Evolutionary conservation across 306 rosid species (phyloP), one percentile per base, ranked within the genome.

Genomic region (Lathyrus sativus): DNA sequence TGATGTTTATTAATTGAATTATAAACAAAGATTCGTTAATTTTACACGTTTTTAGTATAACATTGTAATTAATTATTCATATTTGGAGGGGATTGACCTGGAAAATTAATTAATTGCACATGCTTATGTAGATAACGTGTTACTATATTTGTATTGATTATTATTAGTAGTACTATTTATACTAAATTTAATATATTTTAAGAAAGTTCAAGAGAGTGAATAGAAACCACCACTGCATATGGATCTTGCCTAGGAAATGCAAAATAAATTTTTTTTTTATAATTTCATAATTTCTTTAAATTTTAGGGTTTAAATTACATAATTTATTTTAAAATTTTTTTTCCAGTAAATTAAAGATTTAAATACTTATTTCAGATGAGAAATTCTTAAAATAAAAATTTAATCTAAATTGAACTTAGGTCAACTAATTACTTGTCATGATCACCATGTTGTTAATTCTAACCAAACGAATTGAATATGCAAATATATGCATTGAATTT

Each of bases 101-200:
- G 43, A 69, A 45, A 57, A 71, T 71, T 66, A 60, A 49, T 37
- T 61, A 60, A 49, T 37, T 55, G 68, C 58, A 63, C 74, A 63
- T 80, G 81, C 77, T 66, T 17, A 33, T 24, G 71, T 33, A 56
- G 70, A 65, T 79, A 70, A 46, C 44, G 37, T 64, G 54, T 51
- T 54, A 9, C 22, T 19, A 0, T 39, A 70, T 65, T 74, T 33
- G 19, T 51, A 64, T 64, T 72, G 7, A 37, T 33, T 14, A 50
- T 53, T 67, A 9, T 2, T 11, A 41, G 13, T 41, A 41, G 4
- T 41, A 35, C 15, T 60, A 26, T 37, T 53, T 44, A 24, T 68
- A 51, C 17, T 3, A 17, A 4, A 53, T 33, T 68, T 2, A 55
- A 39, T 71, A 39, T 71, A 57, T 57, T 29, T 3, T n/a, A 33